Evolutionary conservation across 1,284 basidiomycete species (phyloP), one percentile per base, ranked within the genome.

Genomic region (Puccinia polysora): DNA sequence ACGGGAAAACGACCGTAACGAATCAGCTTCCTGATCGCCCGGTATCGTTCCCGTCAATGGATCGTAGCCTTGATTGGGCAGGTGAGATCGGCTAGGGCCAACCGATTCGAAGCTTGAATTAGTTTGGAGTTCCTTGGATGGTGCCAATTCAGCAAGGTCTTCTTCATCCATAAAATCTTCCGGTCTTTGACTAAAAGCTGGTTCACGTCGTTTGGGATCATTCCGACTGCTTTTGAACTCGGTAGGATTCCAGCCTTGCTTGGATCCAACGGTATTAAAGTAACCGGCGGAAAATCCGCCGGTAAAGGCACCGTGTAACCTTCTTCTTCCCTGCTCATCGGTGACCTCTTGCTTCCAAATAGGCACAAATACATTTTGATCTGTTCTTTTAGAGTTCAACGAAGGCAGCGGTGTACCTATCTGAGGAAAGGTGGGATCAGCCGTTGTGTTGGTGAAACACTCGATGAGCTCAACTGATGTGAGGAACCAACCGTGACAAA

Each of bases 131-230:
- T 85, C 86, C 75, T 87, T 84, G 75, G 85, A 85, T 59, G 90
- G 89, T 47, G 84, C 85, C 74, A 89, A 80, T 74, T 90, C 90
- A 45, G 87, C 86, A n/a, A 95, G 81, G 80, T 97, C 95, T 81
- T 98, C 96, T 53, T 97, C 95, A 81, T 98, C 95, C 95, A 98
- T 98, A 80, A 92, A 97, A 79, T 97, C 95, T 79, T 97, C 91
- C 0, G 89, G 87, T 12, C 85, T 74, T 34, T 64, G 68, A 38
- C 72, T 84, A 74, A 80, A 79, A 18, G 83, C 81, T 47, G 38
- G 45, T 77, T 87, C 87, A 30, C 71, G 52, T 0, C 87, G 86
- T 18, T 81, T 81, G 23, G 91, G 85, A 10, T 90, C 94, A 0
- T 91, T 94, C 23, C 90, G 87, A 80, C 76, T 77, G 12, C 76